Evolutionary conservation across 352 stramenopile species (phyloP), one percentile per base, ranked within the genome.

Genomic region (Hyaloperonospora arabidopsidis): DNA sequence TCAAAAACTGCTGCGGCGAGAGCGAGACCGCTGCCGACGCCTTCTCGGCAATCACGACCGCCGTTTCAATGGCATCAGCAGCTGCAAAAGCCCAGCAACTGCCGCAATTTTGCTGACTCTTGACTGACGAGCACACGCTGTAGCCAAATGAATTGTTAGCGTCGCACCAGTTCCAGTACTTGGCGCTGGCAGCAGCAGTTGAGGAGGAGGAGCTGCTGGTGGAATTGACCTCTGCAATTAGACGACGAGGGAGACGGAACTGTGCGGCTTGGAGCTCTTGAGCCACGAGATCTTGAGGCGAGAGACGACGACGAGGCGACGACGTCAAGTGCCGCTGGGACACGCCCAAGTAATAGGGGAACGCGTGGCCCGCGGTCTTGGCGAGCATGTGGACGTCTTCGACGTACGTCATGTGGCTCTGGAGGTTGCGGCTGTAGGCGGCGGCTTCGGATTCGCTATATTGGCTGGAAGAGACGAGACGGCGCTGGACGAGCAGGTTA

Each of bases 61-160:
- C 80, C 15, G 80, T 88, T 53, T 91, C 80, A 29, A 91, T 91
- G 19, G 79, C 72, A 59, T 91, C 80, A 0, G 78, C 70, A 1
- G 80, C 80, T 13, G 78, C 80, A 29, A 91, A 91, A 1, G 80
- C 76, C 80, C 80, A 91, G 58, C 80, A 91, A 54, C 74, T 87
- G n/a, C 80, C 80, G 50, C 80, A 91, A 46, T 84, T 86, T 35
- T 85, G 65, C 57, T 91, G 80, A 49, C 80, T 89, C 63, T 91
- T 91, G n/a, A 89, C 74, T 8, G 67, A 70, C 34, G 78, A 76
- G 52, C 80, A 91, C 34, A 91, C 76, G 50, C 63, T 87, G 52
- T 72, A 74, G 34, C 58, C 65, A 41, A 84, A 66, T 6, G 80
- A 72, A 61, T 91, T 91, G 45, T 78, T 57, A 17, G 58, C 73